Evolutionary conservation across 202 grass and related monocot species (phyloP), one percentile per base, ranked within the genome.

Genomic region (Zoysia matrella): DNA sequence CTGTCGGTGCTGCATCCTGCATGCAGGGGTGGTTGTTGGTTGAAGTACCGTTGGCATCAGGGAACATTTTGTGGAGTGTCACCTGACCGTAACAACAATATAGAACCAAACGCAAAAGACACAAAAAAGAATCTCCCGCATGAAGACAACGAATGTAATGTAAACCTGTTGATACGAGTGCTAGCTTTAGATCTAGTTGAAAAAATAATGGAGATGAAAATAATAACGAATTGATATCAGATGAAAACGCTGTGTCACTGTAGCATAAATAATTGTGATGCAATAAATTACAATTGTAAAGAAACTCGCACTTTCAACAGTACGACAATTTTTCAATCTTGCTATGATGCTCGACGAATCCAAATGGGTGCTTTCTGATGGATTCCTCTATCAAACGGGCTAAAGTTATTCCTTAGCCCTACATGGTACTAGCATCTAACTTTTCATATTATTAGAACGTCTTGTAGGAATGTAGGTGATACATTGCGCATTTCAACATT

Each of bases 391-490:
- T 16, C 56, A 71, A 78, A 62, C 8, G 15, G 47, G 10, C 0
- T 13, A 69, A 74, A 75, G 53, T 80, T 69, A 74, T 88, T 83
- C 74, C 74, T 52, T 64, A 88, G 69, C 52, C 75, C 80, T 67
- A 74, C 75, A 74, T 18, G 52, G 74, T 41, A 60, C 80, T 47
- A n/a, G 4, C 42, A 0, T 72, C 51, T 11, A 84, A 54, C 65
- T 50, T 69, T 83, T 70, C 46, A 36, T 36, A 36, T 14, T 22
- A 2, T 43, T 69, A 11, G 22, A 7, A 62, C n/a, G 45, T 40
- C 22, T 52, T 79, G 45, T 16, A 52, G 39, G 46, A 36, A 88
- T 76, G 69, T 51, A 74, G 22, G 39, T 79, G 41, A 12, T 46
- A 13, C 53, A 30, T 43, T 39, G 11, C 15, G 78, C 11, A 49